Evolutionary conservation across 129 eudicot genomes (phyloP), one percentile per base, ranked within the genome.

Genomic region (Kitagawia praeruptora): DNA sequence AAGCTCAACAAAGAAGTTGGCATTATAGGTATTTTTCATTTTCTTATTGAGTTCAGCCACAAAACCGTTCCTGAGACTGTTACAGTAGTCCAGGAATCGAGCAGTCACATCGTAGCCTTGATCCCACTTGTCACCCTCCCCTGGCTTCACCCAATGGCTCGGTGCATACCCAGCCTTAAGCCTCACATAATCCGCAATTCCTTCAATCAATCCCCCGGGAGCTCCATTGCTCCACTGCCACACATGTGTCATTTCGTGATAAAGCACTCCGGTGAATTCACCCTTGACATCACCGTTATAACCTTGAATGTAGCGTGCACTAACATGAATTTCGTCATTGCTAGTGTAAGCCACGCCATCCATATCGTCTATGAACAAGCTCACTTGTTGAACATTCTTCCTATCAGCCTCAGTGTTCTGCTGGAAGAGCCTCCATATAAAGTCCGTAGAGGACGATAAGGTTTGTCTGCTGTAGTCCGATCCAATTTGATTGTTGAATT

Each of bases 181-280:
- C 82, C 91, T 91, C 75, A 89, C 88, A 58, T 73, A 89, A 83
- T 94, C 98, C 0, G 97, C 96, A 19, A 91, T 84, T 64, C 97
- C 98, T 63, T 89, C 98, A 0, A 85, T 84, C 83, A 94, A 77
- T 12, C 93, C 93, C 13, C 85, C 86, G 0, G 87, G 89, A 5
- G 92, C 91, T 13, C 9, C 71, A 0, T 86, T 87, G 15, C 82
- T 83, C 93, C 96, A 89, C 77, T 89, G 97, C 92, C 94, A 93
- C 8, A 91, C 73, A 10, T 93, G 97, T 0, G 87, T 69, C 90
- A 85, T 86, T 54, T 93, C 96, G 34, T 89, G 97, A 82, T 91
- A 86, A 5, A 93, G 21, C 2, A 93, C 84, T 2, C 93, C 88
- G 4, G 90, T 85, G 67, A 89, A 49, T 83, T 86, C 97, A 85